phyloP scores from a whole-genome alignment of 148 eudicot genomes.

The Chenopodium berlandieri region DNA sequence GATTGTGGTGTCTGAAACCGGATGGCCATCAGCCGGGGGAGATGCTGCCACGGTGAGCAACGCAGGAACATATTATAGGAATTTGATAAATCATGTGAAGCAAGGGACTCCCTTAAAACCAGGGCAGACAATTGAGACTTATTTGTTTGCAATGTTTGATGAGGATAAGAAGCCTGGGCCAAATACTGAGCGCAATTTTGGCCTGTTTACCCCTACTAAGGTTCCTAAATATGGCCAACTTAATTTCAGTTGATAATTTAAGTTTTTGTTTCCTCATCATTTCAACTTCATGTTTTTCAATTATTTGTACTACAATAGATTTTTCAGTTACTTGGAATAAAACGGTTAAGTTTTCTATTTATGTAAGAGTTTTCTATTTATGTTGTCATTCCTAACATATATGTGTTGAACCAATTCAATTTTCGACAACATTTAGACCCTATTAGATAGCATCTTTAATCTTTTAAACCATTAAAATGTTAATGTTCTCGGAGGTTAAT shows the following conservation, averaged over 20 bases:
- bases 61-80: conserved; percentile 36
- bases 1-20: conserved; percentile 45
- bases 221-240: conserved; percentile 33
- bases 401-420: too few species aligned
- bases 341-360: too few species aligned
- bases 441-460: too few species aligned
- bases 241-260: conserved; percentile 13
- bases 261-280: neutral
- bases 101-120: conserved; percentile 34
- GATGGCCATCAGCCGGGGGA: conserved; percentile 30
- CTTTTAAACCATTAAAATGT: too few species aligned
- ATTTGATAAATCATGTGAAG: conserved; percentile 36
- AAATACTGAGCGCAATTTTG: conserved; percentile 34
- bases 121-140: conserved; percentile 29
- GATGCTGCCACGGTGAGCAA: conserved; percentile 25
- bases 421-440: too few species aligned
- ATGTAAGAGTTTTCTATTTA: too few species aligned
- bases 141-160: conserved; percentile 46
- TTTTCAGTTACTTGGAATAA: too few species aligned
- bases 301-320: too few species aligned
- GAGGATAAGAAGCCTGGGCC: conserved; percentile 29
- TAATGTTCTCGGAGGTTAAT: too few species aligned
- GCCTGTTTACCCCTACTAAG: conserved; percentile 31
- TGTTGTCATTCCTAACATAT: too few species aligned
- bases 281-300: neutral